Base-by-base conservation (phyloP, 2,329 filamentous ascomycete genomes). In the Pseudohalonectria lignicola region DNA sequence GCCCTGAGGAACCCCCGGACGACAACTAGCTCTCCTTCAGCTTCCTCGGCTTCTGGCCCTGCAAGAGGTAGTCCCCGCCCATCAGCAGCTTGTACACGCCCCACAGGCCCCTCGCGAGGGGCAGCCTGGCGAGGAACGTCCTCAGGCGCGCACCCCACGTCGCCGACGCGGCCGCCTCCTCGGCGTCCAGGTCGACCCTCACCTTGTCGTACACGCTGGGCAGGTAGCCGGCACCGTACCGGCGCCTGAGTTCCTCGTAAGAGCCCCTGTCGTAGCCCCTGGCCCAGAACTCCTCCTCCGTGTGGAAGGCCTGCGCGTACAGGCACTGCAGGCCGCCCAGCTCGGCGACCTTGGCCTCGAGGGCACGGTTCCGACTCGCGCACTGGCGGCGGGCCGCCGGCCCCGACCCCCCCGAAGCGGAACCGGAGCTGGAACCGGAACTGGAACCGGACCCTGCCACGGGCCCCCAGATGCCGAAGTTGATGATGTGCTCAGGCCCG, bases 121-220 rank as follows among this genome's bases (percentile, higher is more conserved):
- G 62, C 3, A 59, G 46, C 3, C 51, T 44, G 43, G 56, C 58
- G 5, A 59, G 41, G 5, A 48, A 39, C 3, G 49, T 47, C 39
- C 50, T 50, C 43, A 62, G 52, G 26, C 60, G 56, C n/a, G 53
- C 52, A 2, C 43, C 47, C 43, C 53, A 49, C 31, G 45, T 53
- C 12, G 49, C 50, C 40, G 51, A 49, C 28, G 45, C 46, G 4
- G 49, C 53, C 9, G 46, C 48, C 25, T 52, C 52, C 25, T 61
- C 56, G 1, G 48, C 53, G 2, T 59, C 56, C 4, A 62, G 53
- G 28, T 64, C 62, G 1, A 72, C 70, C 47, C 68, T 71, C 18
- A 82, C 75, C 57, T 84, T 84, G 47, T 84, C 76, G 43, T 76
- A 82, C 2, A 83, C 76, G 21, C 62, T 76, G 1, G 76, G 78